phyloP scores from a whole-genome alignment of 1,284 basidiomycete genomes.

The Apiotrichum sp. region DNA sequence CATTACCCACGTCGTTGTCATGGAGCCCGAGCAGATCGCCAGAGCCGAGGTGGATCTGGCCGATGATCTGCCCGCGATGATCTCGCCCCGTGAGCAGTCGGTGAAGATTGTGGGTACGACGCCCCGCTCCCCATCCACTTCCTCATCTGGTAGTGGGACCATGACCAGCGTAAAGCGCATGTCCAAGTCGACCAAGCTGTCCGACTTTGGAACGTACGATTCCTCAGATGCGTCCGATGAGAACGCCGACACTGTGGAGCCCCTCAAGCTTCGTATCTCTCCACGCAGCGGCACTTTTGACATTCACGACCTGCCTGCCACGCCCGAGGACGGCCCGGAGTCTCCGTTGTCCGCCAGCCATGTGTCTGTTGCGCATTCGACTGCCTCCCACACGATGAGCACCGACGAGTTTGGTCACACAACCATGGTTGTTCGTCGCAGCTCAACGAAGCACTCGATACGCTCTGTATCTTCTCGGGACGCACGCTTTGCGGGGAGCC shows the following conservation, averaged over 20 bases:
- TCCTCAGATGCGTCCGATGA: neutral
- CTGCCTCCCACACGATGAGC: no score
- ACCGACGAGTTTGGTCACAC: no score
- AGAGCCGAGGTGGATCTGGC: neutral
- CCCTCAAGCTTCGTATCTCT: neutral
- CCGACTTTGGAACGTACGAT: conserved; percentile 1
- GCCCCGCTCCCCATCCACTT: neutral
- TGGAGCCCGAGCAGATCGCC: conserved; percentile 1
- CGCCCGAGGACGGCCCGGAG: neutral
- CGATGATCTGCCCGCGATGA: neutral
- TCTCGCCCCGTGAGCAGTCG: neutral
- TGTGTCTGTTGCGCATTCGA: no score
- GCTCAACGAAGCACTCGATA: no score
- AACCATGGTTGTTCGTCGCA: neutral
- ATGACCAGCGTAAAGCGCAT: neutral
- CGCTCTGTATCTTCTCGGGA: neutral
- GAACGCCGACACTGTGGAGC: neutral
- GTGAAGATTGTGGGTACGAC: neutral
- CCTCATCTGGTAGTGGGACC: neutral
- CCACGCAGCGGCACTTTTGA: neutral
- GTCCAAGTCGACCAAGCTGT: neutral
- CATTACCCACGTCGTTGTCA: conserved; percentile 1
- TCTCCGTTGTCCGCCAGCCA: neutral
- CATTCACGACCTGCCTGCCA: neutral
- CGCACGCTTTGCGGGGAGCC: conserved; percentile 1